Evolutionary conservation across 345 rosid genomes (phyloP).

Genomic region (Dipteronia dyeriana): DNA sequence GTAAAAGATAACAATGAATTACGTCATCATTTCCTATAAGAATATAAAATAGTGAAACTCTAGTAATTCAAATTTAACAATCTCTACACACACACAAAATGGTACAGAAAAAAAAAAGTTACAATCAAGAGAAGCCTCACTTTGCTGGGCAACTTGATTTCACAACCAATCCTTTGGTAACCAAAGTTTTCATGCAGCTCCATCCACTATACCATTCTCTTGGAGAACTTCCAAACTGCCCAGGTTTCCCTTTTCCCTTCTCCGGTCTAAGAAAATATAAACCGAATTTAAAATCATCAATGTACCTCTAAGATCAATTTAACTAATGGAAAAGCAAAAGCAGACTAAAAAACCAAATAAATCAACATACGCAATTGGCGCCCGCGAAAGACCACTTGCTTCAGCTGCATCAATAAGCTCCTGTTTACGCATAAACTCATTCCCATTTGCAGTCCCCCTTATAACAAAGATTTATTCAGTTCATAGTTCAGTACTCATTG

Average conservation of each 20-base stretch:
- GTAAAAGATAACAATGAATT: neutral
- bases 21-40: neutral
- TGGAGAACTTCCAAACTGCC: slow-evolving; percentile 68
- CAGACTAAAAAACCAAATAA: slow-evolving; percentile 7
- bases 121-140: slow-evolving; percentile 36
- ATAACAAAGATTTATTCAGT: slow-evolving; percentile 14
- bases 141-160: slow-evolving; percentile 95
- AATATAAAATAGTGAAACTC: neutral
- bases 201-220: slow-evolving; percentile 95
- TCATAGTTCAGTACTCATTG: slow-evolving; percentile 10
- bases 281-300: slow-evolving; percentile 15
- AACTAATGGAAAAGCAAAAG: neutral
- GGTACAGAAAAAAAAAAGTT: neutral
- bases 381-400: slow-evolving; percentile 90
- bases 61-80: neutral
- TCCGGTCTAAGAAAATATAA: slow-evolving; percentile 63
- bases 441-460: slow-evolving; percentile 65
- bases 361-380: slow-evolving; percentile 60
- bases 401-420: slow-evolving; percentile 94
- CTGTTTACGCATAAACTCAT: slow-evolving; percentile 77
- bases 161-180: slow-evolving; percentile 80
- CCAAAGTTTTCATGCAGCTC: slow-evolving; percentile 87
- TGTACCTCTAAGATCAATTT: slow-evolving; percentile 1
- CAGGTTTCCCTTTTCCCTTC: slow-evolving; percentile 71
- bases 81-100: neutral